These are phyloP conservation scores for Solanum microdontum DNA, from an alignment of 257 asterid species.

Conservation along the genomic window DNA sequence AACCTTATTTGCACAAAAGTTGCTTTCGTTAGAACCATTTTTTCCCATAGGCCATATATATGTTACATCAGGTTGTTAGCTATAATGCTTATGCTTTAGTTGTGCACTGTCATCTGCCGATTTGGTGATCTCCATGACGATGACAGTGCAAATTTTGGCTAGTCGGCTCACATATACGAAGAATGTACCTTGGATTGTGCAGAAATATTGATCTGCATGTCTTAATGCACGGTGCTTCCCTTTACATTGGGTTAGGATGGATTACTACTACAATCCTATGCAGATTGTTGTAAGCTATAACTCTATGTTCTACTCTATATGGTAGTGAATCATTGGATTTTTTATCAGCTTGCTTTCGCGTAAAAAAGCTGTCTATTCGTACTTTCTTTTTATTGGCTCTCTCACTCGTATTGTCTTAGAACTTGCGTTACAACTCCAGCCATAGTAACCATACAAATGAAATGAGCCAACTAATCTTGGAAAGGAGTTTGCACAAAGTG, in stretches of 20 bases:
- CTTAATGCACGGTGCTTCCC: neutral
- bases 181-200: neutral
- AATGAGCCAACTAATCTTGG: neutral
- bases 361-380: neutral
- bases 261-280: neutral
- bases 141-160: neutral
- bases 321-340: neutral
- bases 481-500: neutral
- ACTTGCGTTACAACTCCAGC: neutral
- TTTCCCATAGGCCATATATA: neutral
- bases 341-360: neutral
- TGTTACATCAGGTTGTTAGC: neutral
- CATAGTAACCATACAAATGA: neutral
- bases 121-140: neutral
- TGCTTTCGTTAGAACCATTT: neutral
- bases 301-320: neutral
- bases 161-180: neutral
- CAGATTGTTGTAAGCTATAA: neutral
- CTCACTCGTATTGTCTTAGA: neutral
- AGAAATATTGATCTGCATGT: neutral
- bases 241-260: neutral
- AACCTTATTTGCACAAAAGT: neutral
- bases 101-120: neutral
- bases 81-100: neutral
- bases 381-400: neutral